Evolutionary conservation across 306 rosid species (phyloP).

Genomic region (Quercus berberidifolia): DNA sequence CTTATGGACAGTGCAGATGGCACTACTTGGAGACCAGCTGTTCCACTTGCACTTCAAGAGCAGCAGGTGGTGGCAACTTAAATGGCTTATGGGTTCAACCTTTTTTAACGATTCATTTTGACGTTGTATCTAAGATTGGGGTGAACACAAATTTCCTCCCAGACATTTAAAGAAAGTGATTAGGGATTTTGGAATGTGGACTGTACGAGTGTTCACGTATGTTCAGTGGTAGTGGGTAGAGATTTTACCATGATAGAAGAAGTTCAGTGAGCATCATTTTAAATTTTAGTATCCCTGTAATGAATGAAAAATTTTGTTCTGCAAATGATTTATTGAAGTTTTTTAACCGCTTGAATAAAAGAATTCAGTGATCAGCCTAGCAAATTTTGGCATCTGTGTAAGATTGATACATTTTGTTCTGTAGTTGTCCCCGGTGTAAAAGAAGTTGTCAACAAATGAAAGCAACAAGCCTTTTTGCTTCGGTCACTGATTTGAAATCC

Average conservation of each 20-base stretch:
- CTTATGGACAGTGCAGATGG: slow-evolving; percentile 91
- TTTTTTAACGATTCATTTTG: slow-evolving; percentile 8
- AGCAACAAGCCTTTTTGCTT: no score
- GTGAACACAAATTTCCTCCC: background rate
- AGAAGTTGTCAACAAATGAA: no score
- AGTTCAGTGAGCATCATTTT: background rate
- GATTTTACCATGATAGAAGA: background rate
- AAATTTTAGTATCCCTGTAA: background rate
- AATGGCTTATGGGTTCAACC: slow-evolving; percentile 21
- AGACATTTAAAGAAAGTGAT: background rate
- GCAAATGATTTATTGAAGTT: no score
- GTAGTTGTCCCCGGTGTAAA: no score
- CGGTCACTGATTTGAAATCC: no score
- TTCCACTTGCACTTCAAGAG: slow-evolving; percentile 78
- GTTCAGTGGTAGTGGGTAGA: background rate
- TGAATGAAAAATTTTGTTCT: no score
- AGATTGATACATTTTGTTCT: no score
- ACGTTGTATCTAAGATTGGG: background rate
- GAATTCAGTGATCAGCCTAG: no score
- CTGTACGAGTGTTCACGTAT: background rate
- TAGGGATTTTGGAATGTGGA: background rate
- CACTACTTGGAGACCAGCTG: slow-evolving; percentile 85
- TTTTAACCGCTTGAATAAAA: no score
- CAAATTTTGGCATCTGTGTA: no score
- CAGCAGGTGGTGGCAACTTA: slow-evolving; percentile 37